Base-by-base conservation (phyloP, 2,329 filamentous ascomycete genomes). In the Fusarium decemcellulare region DNA sequence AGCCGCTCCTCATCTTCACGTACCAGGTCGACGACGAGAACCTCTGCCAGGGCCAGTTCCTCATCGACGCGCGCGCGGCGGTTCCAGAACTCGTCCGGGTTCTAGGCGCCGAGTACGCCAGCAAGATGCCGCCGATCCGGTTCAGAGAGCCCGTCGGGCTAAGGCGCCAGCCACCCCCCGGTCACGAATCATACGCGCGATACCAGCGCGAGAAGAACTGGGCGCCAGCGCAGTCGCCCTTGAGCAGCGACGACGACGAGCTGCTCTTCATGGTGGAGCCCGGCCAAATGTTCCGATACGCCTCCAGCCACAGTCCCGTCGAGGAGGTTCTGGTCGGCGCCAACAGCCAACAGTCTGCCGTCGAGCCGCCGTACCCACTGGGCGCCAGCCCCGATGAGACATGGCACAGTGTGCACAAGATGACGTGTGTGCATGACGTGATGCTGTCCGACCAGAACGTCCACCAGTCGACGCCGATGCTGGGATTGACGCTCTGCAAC, bases 151-250 rank as follows among this genome's bases (percentile, higher is more conserved):
- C 67, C 4, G 61, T 59, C 2, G 47, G 47, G 1, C 61, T 72
- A 10, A 43, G 40, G 15, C 70, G 70, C 14, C 37, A 71, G 8
- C 34, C 68, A 11, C 34, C 44, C 9, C n/a, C 40, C 8, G 68
- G 68, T 5, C 12, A 72, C 18, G 68, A 72, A 48, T 29, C 27
- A 1, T 54, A 70, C 2, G 68, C 56, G 10, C 53, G 65, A 3
- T 71, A 70, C 16, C 68, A 71, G 55, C 68, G 68, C 5, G 68
- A 71, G 27, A 71, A 71, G 68, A 71, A 71, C 34, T 71, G 68
- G 68, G 68, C 68, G 7, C 68, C 39, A 2, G 65, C 36, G 15
- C 68, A 71, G 27, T 71, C 68, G 1, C 68, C 59, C 2, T 72
- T 71, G 4, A n/a, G 50, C 4, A 34, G 39, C 48, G 40, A 57